Base-by-base conservation (phyloP, 495 filamentous ascomycete species). In the Lophiotrema nucula region DNA sequence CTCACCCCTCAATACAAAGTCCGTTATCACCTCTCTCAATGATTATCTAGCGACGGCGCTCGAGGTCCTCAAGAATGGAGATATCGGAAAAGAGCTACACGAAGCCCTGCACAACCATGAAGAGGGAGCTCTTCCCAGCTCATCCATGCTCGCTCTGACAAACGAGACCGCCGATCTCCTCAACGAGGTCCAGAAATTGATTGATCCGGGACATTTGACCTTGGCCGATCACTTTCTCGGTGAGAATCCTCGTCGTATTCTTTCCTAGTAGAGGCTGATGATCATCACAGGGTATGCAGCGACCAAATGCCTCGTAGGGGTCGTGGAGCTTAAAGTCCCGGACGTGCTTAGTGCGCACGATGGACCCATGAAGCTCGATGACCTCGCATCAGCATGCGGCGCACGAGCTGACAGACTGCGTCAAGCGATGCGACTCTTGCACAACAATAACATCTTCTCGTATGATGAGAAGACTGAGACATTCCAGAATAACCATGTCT, bases 371-470 rank as follows among this genome's bases (percentile, higher is more conserved):
- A 44, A 22, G 16, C 35, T 51, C 2, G 11, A 10, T 3, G n/a
- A 24, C 4, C 47, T 58, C 15, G 45, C 55, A 21, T 13, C n/a
- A 22, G 2, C 4, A 5, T n/a, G 27, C 38, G 45, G 45, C 25
- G 37, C 55, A 22, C 45, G 47, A 13, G 6, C 31, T 1, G 46
- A 50, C 16, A 33, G 55, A 0, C 55, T 58, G 18, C 22, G 47
- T 8, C 68, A 71, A 47, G 39, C 63, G 18, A 28, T 66, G 21
- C 63, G 58, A 19, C 37, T 48, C n/a, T 33, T 70, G 28, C 42
- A 39, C 54, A 67, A 66, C 46, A 62, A 67, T 19, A 67, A 67
- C 25, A 67, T 71, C 19, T 72, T 71, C 39, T n/a, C 51, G 2
- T 67, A 56, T 48, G 55, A 68, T 26, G 2, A 18, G 4, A 27